Evolutionary conservation across 2,329 filamentous ascomycete genomes (phyloP).

Genomic region (Aspergillus glaucus): DNA sequence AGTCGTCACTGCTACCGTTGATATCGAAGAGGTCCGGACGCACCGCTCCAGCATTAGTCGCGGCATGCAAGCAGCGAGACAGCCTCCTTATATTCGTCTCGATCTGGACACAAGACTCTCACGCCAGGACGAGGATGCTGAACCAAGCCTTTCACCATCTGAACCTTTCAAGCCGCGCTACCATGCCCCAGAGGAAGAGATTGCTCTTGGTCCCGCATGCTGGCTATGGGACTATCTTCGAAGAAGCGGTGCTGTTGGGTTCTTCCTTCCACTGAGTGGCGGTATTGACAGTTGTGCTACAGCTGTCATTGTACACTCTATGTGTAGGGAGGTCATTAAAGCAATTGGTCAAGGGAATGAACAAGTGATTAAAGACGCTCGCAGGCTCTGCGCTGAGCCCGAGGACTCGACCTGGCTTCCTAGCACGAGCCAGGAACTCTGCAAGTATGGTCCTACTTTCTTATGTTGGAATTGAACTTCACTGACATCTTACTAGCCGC

Average conservation of each 20-base stretch:
- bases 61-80: slow-evolving; percentile 29
- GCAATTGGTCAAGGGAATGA: slow-evolving; percentile 29
- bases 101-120: slow-evolving; percentile 32
- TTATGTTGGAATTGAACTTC: too few species aligned
- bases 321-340: slow-evolving; percentile 33
- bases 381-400: slow-evolving; percentile 47
- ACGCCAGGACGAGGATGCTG: slow-evolving; percentile 32
- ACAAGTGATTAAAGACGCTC: slow-evolving; percentile 51
- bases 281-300: slow-evolving; percentile 37
- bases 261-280: slow-evolving; percentile 35
- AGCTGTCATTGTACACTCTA: slow-evolving; percentile 34
- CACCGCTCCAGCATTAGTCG: slow-evolving; percentile 24
- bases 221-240: slow-evolving; percentile 52
- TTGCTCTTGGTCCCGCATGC: slow-evolving; percentile 57
- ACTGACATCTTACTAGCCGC: slow-evolving; percentile 17
- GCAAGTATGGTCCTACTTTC: slow-evolving; percentile 25
- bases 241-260: slow-evolving; percentile 31
- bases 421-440: slow-evolving; percentile 55
- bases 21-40: slow-evolving; percentile 56
- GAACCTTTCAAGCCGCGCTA: slow-evolving; percentile 45
- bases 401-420: slow-evolving; percentile 46
- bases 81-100: slow-evolving; percentile 29
- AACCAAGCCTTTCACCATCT: slow-evolving; percentile 43
- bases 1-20: slow-evolving; percentile 59
- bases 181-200: slow-evolving; percentile 61